Conservation (phyloP, 1,284 basidiomycete species). For the Cryptococcus jaspeensis region DNA sequence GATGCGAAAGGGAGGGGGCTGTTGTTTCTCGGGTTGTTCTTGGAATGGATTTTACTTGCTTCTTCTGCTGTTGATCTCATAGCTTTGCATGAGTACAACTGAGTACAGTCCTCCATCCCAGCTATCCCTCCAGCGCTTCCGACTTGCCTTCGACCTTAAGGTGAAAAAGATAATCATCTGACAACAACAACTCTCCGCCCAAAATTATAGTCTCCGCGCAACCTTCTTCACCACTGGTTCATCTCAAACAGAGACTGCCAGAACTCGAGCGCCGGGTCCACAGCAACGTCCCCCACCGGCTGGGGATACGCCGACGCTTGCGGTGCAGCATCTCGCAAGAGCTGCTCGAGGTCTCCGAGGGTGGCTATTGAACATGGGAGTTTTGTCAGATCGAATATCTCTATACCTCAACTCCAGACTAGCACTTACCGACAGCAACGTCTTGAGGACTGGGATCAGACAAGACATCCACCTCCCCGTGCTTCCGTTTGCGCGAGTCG, state of each 20-base stretch:
- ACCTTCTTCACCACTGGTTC: conserved; percentile 15
- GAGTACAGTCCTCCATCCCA: not conserved
- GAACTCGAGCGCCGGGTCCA: conserved; percentile 8
- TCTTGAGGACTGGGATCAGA: not conserved
- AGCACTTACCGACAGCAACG: not conserved
- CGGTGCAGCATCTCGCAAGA: conserved; percentile 6
- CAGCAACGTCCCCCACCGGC: not conserved
- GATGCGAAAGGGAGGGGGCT: too few relatives aligned
- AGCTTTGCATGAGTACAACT: too few relatives aligned
- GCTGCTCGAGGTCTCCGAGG: conserved; percentile 10
- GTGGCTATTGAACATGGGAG: conserved; percentile 2
- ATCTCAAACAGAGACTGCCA: conserved; percentile 16
- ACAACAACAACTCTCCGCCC: too few relatives aligned
- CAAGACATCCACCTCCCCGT: not conserved
- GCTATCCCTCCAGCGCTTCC: too few relatives aligned
- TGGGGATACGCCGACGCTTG: not conserved
- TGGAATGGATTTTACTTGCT: too few relatives aligned
- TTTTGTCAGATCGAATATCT: not conserved
- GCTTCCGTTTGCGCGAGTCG: conserved; percentile 5
- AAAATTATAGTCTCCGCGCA: too few relatives aligned
- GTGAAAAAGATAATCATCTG: too few relatives aligned
- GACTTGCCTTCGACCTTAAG: too few relatives aligned
- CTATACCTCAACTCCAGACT: not conserved
- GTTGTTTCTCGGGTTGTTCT: too few relatives aligned
- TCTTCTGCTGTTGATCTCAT: too few relatives aligned